phyloP scores from a whole-genome alignment of 208 protist genomes.

The Crithidia sp. region DNA sequence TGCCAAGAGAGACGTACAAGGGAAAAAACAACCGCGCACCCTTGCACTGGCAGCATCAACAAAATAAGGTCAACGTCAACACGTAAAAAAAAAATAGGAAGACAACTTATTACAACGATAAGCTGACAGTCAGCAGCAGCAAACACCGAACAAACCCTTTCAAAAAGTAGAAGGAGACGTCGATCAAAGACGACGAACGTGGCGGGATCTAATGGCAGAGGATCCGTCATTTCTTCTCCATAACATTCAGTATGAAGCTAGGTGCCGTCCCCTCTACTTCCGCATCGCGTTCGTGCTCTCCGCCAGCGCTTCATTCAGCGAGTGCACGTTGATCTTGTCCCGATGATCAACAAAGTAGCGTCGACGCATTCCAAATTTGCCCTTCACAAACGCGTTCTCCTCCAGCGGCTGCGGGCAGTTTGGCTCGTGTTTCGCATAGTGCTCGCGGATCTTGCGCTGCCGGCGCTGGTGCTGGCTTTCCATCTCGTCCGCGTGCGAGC shows the following conservation, averaged over 20 bases:
- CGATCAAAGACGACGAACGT: too few relatives aligned
- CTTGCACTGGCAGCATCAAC: too few relatives aligned
- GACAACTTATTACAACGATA: too few relatives aligned
- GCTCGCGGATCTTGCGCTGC: conserved; percentile 46
- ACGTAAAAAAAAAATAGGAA: too few relatives aligned
- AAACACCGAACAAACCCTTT: too few relatives aligned
- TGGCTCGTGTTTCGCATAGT: conserved; percentile 57
- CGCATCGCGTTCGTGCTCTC: conserved; percentile 72
- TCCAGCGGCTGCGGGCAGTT: conserved; percentile 70
- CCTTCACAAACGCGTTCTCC: conserved; percentile 72
- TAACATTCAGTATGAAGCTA: background rate
- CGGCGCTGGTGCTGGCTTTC: conserved; percentile 50
- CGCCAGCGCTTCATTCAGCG: conserved; percentile 47
- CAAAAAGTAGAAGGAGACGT: too few relatives aligned
- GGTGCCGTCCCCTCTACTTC: conserved; percentile 16
- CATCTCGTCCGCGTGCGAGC: conserved; percentile 25
- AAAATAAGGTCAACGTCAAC: too few relatives aligned
- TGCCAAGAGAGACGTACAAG: too few relatives aligned
- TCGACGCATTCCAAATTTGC: conserved; percentile 84
- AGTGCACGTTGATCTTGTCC: conserved; percentile 35
- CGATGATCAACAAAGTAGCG: conserved; percentile 50
- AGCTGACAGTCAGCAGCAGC: too few relatives aligned
- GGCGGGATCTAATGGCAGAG: too few relatives aligned
- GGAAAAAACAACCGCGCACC: too few relatives aligned
- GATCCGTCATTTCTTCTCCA: too few relatives aligned